phyloP scores from a whole-genome alignment of 441 rosid genomes.

The Cnidoscolus chayamansa region DNA sequence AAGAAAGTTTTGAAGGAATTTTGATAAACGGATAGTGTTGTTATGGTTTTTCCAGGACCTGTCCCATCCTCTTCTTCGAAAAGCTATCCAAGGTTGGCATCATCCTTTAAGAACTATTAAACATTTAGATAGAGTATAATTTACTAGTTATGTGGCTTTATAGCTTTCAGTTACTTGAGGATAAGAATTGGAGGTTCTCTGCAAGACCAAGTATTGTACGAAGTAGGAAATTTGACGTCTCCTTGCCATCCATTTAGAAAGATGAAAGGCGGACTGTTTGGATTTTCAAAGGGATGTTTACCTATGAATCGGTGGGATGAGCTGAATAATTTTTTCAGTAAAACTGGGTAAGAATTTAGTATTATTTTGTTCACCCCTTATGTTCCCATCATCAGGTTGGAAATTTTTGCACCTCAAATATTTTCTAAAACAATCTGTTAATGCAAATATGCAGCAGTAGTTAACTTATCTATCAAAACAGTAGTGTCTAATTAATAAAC shows the following conservation, averaged over 20 bases:
- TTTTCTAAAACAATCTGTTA: background rate
- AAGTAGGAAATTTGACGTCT: constrained; percentile 53
- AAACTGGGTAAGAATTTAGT: constrained; percentile 53
- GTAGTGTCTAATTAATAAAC: no score
- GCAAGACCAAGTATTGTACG: constrained; percentile 87
- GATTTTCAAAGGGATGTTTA: constrained; percentile 92
- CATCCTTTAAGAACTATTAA: constrained; percentile 11
- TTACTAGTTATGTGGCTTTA: constrained; percentile 17
- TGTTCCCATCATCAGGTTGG: background rate
- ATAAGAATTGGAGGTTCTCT: constrained; percentile 92
- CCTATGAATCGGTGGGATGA: constrained; percentile 92
- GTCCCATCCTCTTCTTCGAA: constrained; percentile 68
- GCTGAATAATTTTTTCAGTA: constrained; percentile 53
- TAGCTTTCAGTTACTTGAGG: constrained; percentile 79
- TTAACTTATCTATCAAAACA: no score
- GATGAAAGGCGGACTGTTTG: constrained; percentile 63
- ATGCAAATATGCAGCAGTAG: background rate
- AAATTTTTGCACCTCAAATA: background rate
- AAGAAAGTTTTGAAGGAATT: constrained; percentile 1
- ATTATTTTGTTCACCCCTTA: background rate
- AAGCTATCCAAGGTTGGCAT: constrained; percentile 73
- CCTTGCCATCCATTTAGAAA: constrained; percentile 75
- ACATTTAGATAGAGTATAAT: background rate
- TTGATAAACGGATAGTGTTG: constrained; percentile 8
- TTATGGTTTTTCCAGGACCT: constrained; percentile 54